Percentiles rank a stretch among this genome's conserved stretches.
Conservation (phyloP, 2,329 filamentous ascomycete genomes). For the Chrysosphaeria jannelii region DNA sequence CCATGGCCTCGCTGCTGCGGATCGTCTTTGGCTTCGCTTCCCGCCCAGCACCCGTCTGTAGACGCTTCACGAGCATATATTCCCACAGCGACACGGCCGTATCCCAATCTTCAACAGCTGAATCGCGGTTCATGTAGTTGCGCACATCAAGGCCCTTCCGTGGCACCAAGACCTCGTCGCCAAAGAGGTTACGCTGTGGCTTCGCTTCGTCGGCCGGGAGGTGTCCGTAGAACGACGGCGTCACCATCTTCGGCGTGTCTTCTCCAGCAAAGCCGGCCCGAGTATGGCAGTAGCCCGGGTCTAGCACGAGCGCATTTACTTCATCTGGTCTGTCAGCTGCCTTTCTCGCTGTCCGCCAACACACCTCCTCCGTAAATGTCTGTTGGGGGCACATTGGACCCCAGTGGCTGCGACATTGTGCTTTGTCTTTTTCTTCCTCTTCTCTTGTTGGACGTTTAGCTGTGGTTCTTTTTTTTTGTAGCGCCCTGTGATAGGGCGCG, state of each 20-base stretch:
- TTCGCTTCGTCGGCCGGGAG: slow-evolving; percentile 10
- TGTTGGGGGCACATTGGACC: slow-evolving; percentile 24
- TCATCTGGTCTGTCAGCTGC: slow-evolving; percentile 35
- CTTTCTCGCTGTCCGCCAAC: slow-evolving; percentile 3
- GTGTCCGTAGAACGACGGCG: slow-evolving; percentile 68
- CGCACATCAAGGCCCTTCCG: slow-evolving; percentile 49
- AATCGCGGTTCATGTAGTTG: slow-evolving; percentile 76
- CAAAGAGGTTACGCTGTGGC: slow-evolving; percentile 34
- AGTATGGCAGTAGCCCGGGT: slow-evolving; percentile 71
- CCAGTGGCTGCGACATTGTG: slow-evolving; percentile 18
- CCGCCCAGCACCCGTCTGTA: slow-evolving; percentile 35
- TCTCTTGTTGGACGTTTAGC: too few relatives aligned
- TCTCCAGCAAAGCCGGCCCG: slow-evolving; percentile 94
- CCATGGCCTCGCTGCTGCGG: slow-evolving; percentile 27
- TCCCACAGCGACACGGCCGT: slow-evolving; percentile 74
- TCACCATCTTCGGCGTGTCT: slow-evolving; percentile 79
- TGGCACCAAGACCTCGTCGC: slow-evolving; percentile 70
- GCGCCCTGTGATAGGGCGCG: too few relatives aligned
- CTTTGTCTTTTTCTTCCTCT: too few relatives aligned
- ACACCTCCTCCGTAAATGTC: slow-evolving; percentile 33
- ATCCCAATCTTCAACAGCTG: slow-evolving; percentile 91
- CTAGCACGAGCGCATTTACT: slow-evolving; percentile 85
- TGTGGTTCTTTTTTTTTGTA: too few relatives aligned
- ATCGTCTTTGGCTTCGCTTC: too few relatives aligned
- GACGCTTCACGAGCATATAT: slow-evolving; percentile 60